Percentiles rank a stretch among this genome's conserved stretches.
Conservation (phyloP, 2,329 filamentous ascomycete genomes). For the Alternaria solani region DNA sequence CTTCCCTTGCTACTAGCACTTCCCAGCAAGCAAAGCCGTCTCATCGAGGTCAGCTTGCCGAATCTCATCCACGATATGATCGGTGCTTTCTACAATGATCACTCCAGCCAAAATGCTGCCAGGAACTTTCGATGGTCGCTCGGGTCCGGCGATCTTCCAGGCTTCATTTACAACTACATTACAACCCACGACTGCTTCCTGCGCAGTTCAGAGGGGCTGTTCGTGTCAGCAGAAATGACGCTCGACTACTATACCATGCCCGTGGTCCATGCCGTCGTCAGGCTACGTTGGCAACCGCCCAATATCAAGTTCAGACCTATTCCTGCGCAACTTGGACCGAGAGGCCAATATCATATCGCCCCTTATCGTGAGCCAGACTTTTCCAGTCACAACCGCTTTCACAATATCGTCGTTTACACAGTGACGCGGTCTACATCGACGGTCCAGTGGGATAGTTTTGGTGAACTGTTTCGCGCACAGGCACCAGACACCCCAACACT, state of each 20-base stretch:
- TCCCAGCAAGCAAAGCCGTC: constrained; percentile 1
- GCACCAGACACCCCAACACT: constrained; percentile 16
- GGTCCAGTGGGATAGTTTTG: constrained; percentile 30
- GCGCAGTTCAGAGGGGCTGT: constrained; percentile 19
- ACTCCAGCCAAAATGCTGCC: not conserved
- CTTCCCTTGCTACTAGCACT: constrained; percentile 24
- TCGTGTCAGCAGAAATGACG: constrained; percentile 26
- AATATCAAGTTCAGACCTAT: constrained; percentile 29
- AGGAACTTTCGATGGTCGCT: constrained; percentile 34
- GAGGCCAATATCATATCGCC: constrained; percentile 33
- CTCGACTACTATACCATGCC: constrained; percentile 10
- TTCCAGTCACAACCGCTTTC: not conserved
- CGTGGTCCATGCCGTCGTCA: constrained; percentile 22
- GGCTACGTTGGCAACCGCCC: constrained; percentile 35
- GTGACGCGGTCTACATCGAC: constrained; percentile 13
- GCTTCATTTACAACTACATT: constrained; percentile 43
- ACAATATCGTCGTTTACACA: constrained; percentile 22
- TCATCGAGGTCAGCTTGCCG: constrained; percentile 31
- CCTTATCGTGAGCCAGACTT: constrained; percentile 14
- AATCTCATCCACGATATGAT: constrained; percentile 41
- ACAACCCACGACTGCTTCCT: constrained; percentile 45
- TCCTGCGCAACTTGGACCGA: constrained; percentile 13
- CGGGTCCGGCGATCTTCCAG: constrained; percentile 32
- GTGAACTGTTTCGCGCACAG: constrained; percentile 30
- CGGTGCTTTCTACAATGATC: constrained; percentile 25